phyloP scores from a whole-genome alignment of 208 protist species.

The Leishmania amazonensis region DNA sequence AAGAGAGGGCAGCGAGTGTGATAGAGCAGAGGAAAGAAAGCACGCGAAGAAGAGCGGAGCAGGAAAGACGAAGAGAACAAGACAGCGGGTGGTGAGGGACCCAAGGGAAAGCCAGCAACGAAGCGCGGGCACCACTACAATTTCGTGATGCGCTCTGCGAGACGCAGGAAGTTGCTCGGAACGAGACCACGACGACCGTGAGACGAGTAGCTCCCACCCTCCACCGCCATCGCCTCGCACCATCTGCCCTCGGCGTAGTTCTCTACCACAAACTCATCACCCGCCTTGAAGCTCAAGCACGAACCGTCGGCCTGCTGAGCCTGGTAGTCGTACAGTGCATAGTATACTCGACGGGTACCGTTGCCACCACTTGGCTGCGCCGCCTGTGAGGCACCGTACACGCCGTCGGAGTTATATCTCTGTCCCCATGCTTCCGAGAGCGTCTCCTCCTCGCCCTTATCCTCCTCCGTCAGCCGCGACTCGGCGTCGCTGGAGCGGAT shows the following conservation, averaged over 20 bases:
- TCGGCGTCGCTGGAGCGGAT: slow-evolving; percentile 57
- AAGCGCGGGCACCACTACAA: slow-evolving; percentile 14
- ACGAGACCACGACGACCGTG: slow-evolving; percentile 45
- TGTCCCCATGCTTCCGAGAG: slow-evolving; percentile 26
- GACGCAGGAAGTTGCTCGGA: slow-evolving; percentile 79
- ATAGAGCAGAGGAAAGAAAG: not conserved
- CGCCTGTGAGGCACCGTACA: slow-evolving; percentile 24
- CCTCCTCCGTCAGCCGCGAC: slow-evolving; percentile 40
- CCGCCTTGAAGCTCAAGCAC: slow-evolving; percentile 73
- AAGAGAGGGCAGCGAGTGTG: not conserved
- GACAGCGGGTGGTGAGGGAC: not conserved
- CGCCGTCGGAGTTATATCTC: slow-evolving; percentile 2
- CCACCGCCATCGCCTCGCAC: slow-evolving; percentile 60
- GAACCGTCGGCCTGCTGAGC: slow-evolving; percentile 33
- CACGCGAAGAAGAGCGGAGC: not conserved
- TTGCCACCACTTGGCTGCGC: not conserved
- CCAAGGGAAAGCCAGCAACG: not conserved
- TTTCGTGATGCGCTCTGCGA: slow-evolving; percentile 52
- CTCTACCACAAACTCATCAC: slow-evolving; percentile 83
- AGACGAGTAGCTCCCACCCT: slow-evolving; percentile 24
- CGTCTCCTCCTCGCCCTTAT: slow-evolving; percentile 22
- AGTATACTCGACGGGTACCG: slow-evolving; percentile 45
- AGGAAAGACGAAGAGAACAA: not conserved
- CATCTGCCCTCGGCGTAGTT: slow-evolving; percentile 70
- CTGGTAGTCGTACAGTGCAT: slow-evolving; percentile 77